A percentile compares a stretch with the other conserved stretches of the same genome.
phyloP scores from a whole-genome alignment of 2,329 filamentous ascomycete genomes.

The Penicillium sp. region DNA sequence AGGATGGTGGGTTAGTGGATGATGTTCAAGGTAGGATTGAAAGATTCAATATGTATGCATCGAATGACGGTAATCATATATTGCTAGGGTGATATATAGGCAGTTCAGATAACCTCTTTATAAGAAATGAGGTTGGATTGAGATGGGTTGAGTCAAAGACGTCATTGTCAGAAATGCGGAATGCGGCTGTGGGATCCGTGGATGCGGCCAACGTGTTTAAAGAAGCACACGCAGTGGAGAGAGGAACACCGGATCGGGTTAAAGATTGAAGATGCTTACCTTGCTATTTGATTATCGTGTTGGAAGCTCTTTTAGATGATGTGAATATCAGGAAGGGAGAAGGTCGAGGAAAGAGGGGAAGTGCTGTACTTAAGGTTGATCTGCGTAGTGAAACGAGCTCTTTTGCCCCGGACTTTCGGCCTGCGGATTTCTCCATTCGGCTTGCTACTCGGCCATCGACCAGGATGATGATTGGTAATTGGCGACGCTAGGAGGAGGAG shows the following conservation, averaged over 20 bases:
- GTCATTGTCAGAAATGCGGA: conserved; percentile 19
- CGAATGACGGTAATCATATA: not conserved
- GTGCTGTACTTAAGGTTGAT: not conserved
- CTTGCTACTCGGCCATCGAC: not conserved
- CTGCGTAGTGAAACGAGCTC: too few species aligned
- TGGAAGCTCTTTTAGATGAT: not conserved
- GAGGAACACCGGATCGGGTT: not conserved
- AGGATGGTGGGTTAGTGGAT: not conserved
- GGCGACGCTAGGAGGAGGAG: not conserved
- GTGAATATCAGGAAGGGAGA: not conserved
- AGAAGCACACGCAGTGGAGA: not conserved
- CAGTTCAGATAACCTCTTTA: not conserved
- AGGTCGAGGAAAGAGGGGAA: not conserved
- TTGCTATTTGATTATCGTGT: not conserved
- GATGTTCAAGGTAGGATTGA: too few species aligned
- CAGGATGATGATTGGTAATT: not conserved
- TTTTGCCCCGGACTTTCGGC: not conserved
- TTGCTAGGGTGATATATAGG: not conserved
- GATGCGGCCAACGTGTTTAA: not conserved
- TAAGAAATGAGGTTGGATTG: not conserved
- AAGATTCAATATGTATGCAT: not conserved
- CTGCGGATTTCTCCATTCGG: not conserved
- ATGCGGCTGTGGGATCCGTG: not conserved
- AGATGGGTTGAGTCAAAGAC: conserved; percentile 23
- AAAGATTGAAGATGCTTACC: not conserved